phyloP scores from a whole-genome alignment of 306 rosid species.

The Vachellia collinsii region DNA sequence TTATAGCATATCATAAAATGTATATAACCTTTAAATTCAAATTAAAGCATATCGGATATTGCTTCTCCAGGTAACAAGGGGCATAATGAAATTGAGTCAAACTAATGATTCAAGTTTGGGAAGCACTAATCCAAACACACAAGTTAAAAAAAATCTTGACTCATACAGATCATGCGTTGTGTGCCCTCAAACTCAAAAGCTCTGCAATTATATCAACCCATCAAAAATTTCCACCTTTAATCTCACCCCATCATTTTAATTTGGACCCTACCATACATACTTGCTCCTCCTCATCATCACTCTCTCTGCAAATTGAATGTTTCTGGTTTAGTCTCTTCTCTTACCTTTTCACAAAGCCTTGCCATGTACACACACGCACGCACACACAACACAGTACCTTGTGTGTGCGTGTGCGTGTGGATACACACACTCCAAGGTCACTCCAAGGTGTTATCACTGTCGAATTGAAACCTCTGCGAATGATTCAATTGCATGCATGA shows the following conservation, averaged over 20 bases:
- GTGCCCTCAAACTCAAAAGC: neutral
- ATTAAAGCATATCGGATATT: neutral
- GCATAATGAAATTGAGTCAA: neutral
- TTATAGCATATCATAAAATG: neutral
- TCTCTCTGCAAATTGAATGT: neutral
- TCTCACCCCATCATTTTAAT: neutral
- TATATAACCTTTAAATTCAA: no score
- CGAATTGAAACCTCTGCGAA: neutral
- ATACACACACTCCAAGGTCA: no score
- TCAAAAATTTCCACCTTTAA: neutral
- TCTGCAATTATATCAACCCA: neutral
- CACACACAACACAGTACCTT: no score
- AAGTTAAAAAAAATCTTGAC: neutral
- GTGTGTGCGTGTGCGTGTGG: neutral
- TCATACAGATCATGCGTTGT: neutral
- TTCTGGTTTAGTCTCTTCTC: neutral
- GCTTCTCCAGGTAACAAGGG: neutral
- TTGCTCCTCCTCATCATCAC: neutral
- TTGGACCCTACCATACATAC: constrained; percentile 3
- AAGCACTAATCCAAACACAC: neutral
- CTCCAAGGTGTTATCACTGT: neutral
- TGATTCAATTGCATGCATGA: neutral
- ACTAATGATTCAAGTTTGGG: neutral
- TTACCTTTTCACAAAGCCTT: neutral
- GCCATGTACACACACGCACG: neutral